Evolutionary conservation across 2,329 filamentous ascomycete species (phyloP).

Genomic region (Emericellopsis atlantica): DNA sequence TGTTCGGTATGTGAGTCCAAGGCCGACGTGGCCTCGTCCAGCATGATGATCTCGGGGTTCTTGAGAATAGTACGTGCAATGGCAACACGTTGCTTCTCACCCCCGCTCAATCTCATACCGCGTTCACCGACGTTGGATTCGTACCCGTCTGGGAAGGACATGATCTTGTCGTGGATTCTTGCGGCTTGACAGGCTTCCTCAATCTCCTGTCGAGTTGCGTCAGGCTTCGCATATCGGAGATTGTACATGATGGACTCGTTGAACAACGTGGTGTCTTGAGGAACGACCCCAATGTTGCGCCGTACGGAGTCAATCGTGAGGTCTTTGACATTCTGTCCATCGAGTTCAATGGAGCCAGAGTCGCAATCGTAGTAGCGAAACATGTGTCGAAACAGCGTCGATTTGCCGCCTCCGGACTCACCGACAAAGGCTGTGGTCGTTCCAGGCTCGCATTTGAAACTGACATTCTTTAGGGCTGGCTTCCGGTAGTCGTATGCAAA

Average conservation of each 20-base stretch:
- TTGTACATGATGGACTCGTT: conserved; percentile 96
- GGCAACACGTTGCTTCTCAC: conserved; percentile 86
- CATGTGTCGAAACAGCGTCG: conserved; percentile 86
- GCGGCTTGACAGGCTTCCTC: conserved; percentile 73
- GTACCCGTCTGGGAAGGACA: conserved; percentile 80
- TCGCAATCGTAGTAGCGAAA: conserved; percentile 92
- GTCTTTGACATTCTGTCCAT: conserved; percentile 72
- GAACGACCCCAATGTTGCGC: conserved; percentile 85
- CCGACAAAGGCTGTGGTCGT: conserved; percentile 94
- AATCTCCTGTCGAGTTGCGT: conserved; percentile 70
- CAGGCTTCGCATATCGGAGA: conserved; percentile 74
- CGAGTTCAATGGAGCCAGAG: conserved; percentile 69
- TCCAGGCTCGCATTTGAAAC: conserved; percentile 75
- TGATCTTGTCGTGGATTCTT: conserved; percentile 85
- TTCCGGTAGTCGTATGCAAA: conserved; percentile 86
- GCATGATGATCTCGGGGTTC: conserved; percentile 79
- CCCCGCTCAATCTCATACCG: conserved; percentile 74
- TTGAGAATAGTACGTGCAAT: conserved; percentile 91
- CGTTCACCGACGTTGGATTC: conserved; percentile 85
- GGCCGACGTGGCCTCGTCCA: conserved; percentile 87
- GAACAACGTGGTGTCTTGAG: conserved; percentile 91
- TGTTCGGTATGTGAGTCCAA: conserved; percentile 87
- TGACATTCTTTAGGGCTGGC: conserved; percentile 70
- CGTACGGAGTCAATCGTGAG: conserved; percentile 90
- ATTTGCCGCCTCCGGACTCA: conserved; percentile 94